A percentile compares a stretch with the other conserved stretches of the same genome.
Evolutionary conservation across 352 stramenopile genomes (phyloP).

Genomic region (Phytopythium montanum): DNA sequence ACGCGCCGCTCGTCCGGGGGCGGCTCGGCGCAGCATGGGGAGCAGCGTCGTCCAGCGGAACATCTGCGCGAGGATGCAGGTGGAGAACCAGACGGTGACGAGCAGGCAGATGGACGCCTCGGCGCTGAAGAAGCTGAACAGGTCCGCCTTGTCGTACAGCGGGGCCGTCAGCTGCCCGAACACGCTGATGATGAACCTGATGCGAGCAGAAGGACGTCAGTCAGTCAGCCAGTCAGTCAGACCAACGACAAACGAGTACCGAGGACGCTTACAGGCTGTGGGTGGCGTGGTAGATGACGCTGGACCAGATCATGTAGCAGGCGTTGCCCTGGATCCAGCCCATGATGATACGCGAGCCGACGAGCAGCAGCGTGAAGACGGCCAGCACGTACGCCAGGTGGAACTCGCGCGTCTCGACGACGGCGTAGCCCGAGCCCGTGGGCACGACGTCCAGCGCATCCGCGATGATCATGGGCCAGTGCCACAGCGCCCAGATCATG

Average conservation of each 20-base stretch:
- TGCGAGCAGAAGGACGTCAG: background rate
- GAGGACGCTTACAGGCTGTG: conserved; percentile 76
- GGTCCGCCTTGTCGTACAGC: conserved; percentile 72
- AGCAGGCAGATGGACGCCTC: conserved; percentile 79
- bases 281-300: conserved; percentile 80
- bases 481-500: conserved; percentile 80
- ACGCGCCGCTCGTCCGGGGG: conserved; percentile 26
- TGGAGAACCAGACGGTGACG: conserved; percentile 87
- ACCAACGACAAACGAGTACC: too few species aligned
- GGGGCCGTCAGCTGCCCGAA: conserved; percentile 84
- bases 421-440: conserved; percentile 66
- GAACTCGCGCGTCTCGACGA: conserved; percentile 75
- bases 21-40: conserved; percentile 52
- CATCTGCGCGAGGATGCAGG: conserved; percentile 86
- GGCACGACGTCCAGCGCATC: conserved; percentile 78
- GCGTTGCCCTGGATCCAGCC: conserved; percentile 90
- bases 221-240: background rate
- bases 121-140: conserved; percentile 87
- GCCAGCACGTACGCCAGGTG: conserved; percentile 76
- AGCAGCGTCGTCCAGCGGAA: conserved; percentile 81
- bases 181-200: conserved; percentile 84
- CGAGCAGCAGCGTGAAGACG: conserved; percentile 74
- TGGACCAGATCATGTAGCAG: conserved; percentile 87
- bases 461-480: conserved; percentile 88
- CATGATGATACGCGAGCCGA: conserved; percentile 88